phyloP scores from a whole-genome alignment of 2,329 filamentous ascomycete species.

The Aspergillus phoenicis region DNA sequence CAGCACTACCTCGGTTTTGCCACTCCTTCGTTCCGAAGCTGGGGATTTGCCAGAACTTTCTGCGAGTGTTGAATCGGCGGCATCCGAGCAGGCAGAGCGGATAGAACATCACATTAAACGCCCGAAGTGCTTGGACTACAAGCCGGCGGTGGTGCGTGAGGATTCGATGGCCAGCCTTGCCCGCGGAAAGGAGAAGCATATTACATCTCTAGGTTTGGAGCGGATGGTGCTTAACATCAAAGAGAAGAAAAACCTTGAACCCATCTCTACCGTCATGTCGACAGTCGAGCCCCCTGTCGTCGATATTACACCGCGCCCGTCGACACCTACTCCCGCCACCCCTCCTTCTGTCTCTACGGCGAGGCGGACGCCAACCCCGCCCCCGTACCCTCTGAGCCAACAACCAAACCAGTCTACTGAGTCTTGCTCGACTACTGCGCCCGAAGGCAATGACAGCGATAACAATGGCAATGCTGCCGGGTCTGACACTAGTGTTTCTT shows the following conservation, averaged over 20 bases:
- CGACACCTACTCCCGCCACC: constrained; percentile 42
- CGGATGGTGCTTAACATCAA: constrained; percentile 94
- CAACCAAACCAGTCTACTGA: constrained; percentile 54
- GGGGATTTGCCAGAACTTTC: constrained; percentile 71
- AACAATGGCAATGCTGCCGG: constrained; percentile 45
- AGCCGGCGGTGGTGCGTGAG: constrained; percentile 53
- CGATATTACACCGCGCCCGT: constrained; percentile 48
- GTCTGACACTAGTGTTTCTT: constrained; percentile 66
- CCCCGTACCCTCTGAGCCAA: constrained; percentile 29
- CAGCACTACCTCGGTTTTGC: constrained; percentile 55
- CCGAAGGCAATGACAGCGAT: constrained; percentile 49
- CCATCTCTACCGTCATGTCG: constrained; percentile 51
- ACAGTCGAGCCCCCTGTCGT: constrained; percentile 43
- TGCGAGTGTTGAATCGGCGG: constrained; percentile 73
- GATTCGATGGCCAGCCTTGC: constrained; percentile 64
- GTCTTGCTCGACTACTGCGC: constrained; percentile 62
- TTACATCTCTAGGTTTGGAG: constrained; percentile 88
- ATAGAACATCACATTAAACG: constrained; percentile 61
- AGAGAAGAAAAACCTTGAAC: constrained; percentile 72
- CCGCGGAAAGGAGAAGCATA: constrained; percentile 78
- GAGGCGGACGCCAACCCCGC: constrained; percentile 40
- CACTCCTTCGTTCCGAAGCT: constrained; percentile 49
- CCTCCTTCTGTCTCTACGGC: constrained; percentile 34
- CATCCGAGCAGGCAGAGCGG: constrained; percentile 61
- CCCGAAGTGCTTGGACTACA: constrained; percentile 66